A percentile compares a stretch with the other conserved stretches of the same genome.
phyloP scores from a whole-genome alignment of 2,329 filamentous ascomycete genomes.

The Clarireedia sp. region DNA sequence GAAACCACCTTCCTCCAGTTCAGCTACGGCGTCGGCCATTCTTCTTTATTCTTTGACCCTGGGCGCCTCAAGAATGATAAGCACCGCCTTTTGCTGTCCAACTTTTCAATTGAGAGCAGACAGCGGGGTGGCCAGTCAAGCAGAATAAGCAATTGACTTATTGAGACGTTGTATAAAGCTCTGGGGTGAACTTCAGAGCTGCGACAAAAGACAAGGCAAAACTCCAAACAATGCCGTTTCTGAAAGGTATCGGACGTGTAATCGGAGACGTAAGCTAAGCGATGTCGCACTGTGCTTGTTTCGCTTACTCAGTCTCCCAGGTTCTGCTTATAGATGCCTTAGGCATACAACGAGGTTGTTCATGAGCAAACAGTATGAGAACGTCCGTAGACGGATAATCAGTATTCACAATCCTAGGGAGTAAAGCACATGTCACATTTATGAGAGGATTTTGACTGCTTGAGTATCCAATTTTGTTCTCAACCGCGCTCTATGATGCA shows the following conservation, averaged over 20 bases:
- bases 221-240: neutral
- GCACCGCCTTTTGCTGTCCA: neutral
- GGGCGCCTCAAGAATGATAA: neutral
- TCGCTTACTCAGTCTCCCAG: neutral
- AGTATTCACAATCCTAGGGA: neutral
- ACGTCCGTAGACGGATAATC: neutral
- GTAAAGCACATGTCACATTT: neutral
- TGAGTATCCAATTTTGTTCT: neutral
- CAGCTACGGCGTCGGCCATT: conserved; percentile 28
- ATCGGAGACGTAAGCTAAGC: conserved; percentile 2
- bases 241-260: neutral
- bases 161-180: too few relatives aligned
- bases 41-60: conserved; percentile 1
- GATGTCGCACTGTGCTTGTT: conserved; percentile 5
- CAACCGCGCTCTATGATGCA: conserved; percentile 1
- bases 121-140: too few relatives aligned
- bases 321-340: neutral
- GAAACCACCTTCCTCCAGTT: conserved; percentile 27
- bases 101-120: neutral
- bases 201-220: neutral
- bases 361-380: too few relatives aligned
- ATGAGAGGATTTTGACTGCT: neutral
- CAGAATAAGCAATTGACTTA: too few relatives aligned
- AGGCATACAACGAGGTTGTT: neutral
- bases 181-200: too few relatives aligned